phyloP scores from a whole-genome alignment of 768 basidiomycete genomes.

The Termitomyces sp. region DNA sequence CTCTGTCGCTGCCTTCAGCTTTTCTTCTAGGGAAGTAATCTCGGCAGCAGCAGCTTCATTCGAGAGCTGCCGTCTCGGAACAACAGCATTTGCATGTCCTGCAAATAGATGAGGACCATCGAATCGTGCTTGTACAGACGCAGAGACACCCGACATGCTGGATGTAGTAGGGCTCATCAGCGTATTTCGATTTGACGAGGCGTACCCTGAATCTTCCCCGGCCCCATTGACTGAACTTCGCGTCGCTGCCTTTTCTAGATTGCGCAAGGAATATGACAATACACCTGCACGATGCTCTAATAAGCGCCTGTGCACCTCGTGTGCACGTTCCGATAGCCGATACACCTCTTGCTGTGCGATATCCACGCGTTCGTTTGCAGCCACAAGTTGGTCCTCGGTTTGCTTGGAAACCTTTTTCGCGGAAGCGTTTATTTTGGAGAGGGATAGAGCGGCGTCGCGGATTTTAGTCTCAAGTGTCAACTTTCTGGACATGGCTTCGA shows the following conservation, averaged over 20 bases:
- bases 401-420: conserved; percentile 61
- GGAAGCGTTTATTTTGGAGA: conserved; percentile 62
- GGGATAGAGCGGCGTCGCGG: conserved; percentile 78
- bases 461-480: conserved; percentile 82
- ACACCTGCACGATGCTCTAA: conserved; percentile 85
- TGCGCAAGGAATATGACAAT: conserved; percentile 66
- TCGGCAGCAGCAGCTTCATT: conserved; percentile 43
- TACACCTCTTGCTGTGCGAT: conserved; percentile 67
- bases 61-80: conserved; percentile 45
- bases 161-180: conserved; percentile 47
- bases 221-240: conserved; percentile 26
- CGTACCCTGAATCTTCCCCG: conserved; percentile 48
- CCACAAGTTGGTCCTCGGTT: conserved; percentile 66
- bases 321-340: conserved; percentile 60
- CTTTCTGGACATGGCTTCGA: conserved; percentile 67
- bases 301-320: conserved; percentile 59
- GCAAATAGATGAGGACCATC: conserved; percentile 86
- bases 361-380: conserved; percentile 72
- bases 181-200: conserved; percentile 48
- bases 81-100: conserved; percentile 67
- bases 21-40: conserved; percentile 55
- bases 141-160: conserved; percentile 37
- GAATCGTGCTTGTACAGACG: conserved; percentile 54
- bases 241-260: conserved; percentile 46
- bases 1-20: conserved; percentile 57